Base-by-base conservation (phyloP, 2,329 filamentous ascomycete species). In the Nannizzia gypsea region DNA sequence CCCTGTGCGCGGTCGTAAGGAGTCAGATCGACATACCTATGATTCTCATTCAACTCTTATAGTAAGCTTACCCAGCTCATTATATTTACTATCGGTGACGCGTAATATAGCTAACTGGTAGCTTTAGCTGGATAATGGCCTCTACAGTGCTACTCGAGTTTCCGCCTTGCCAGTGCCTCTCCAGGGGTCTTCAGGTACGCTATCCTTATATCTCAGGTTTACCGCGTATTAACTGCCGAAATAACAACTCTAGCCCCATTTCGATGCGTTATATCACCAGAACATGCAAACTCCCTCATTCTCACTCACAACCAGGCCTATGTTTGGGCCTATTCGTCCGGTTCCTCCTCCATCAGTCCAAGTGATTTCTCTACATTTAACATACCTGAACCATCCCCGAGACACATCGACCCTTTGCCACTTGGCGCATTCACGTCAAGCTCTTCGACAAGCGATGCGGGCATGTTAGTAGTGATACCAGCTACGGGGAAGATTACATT, bases 391-490 rank as follows among this genome's bases (percentile, higher is more conserved):
- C 80, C 84, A 11, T 84, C 85, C 26, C 86, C 83, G 71, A 80
- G 79, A 63, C 31, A 34, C 20, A 48, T 42, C 22, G 88, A 92
- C 61, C 83, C 87, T 20, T 78, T 95, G 4, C 92, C 93, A 1
- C 79, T 96, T 42, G 93, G 90, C 59, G 83, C 88, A 17, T 81
- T 99, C 58, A 86, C 96, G 5, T 86, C 88, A 0, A 86, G 88
- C 56, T 88, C 89, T 3, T 85, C 88, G 3, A 84, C 83, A n/a
- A 83, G 84, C 56, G 88, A 95, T 66, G 87, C 91, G 36, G 93
- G 93, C 1, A 80, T 99, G 40, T 83, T 99, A 28, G 82, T 96
- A 40, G 81, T 97, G 40, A 89, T 92, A 76, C 88, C 92, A 11
- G 83, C 83, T 17, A 90, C 81, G 56, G 93, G 93, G 58, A 91